Conservation (phyloP, 202 grass and related monocot species). For the Cymbopogon flexuosus region DNA sequence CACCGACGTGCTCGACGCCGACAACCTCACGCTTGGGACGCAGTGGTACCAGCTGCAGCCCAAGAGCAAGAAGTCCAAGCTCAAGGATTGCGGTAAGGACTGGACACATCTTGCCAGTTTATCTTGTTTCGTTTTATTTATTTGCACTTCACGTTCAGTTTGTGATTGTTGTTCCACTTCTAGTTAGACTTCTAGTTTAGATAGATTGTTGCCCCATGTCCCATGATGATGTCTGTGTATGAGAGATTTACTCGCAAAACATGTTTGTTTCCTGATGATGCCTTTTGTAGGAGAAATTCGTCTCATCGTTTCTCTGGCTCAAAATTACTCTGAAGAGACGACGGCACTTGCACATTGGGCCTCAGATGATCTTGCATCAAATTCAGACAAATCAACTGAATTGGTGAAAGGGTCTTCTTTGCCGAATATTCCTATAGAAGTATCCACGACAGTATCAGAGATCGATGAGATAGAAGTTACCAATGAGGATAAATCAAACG, state of each 20-base stretch:
- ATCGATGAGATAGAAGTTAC: slow-evolving; percentile 31
- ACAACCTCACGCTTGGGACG: slow-evolving; percentile 54
- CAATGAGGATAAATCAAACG: slow-evolving; percentile 45
- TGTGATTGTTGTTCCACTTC: neutral
- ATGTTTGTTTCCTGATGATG: neutral
- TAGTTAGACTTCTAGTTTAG: neutral
- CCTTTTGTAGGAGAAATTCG: slow-evolving; percentile 65
- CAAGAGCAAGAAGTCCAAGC: slow-evolving; percentile 85
- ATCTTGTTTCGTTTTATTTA: neutral
- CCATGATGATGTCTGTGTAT: neutral
- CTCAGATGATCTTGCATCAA: slow-evolving; percentile 69
- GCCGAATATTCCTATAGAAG: slow-evolving; percentile 42
- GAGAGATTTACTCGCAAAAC: neutral
- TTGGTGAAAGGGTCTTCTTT: slow-evolving; percentile 48
- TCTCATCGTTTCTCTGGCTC: slow-evolving; percentile 55
- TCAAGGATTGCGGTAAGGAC: slow-evolving; percentile 60
- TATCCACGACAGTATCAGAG: neutral
- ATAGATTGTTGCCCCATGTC: neutral
- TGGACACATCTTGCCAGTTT: neutral
- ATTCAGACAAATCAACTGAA: slow-evolving; percentile 85
- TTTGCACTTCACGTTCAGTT: neutral
- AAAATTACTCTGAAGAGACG: slow-evolving; percentile 51
- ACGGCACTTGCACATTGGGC: slow-evolving; percentile 13
- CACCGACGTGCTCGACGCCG: slow-evolving; percentile 62
- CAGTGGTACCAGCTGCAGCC: slow-evolving; percentile 78